phyloP scores from a whole-genome alignment of 495 filamentous ascomycete genomes.

The Terfezia claveryi region DNA sequence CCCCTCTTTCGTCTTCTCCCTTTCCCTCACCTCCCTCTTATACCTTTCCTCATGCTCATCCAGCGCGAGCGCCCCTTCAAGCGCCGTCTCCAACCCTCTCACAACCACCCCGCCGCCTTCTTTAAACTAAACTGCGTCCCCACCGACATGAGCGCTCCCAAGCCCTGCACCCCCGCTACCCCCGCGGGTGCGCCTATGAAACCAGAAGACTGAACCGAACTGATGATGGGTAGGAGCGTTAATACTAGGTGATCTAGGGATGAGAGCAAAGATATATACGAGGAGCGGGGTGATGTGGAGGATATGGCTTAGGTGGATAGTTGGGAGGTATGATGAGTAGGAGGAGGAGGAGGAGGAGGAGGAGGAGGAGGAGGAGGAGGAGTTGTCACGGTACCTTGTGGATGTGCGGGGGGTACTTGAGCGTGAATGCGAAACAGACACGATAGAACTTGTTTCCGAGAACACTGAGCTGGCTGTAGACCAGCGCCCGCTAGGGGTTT shows the following conservation, averaged over 20 bases:
- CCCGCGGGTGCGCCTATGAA: constrained; percentile 2
- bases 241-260: background rate
- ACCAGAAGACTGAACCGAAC: constrained; percentile 11
- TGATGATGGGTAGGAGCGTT: constrained; percentile 14
- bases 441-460: constrained; percentile 5
- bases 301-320: constrained; percentile 1
- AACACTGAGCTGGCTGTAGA: background rate
- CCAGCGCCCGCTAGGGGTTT: background rate
- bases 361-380: constrained; percentile 3
- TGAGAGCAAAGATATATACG: constrained; percentile 12
- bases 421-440: constrained; percentile 2
- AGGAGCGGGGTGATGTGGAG: constrained; percentile 5
- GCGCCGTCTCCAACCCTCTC: constrained; percentile 11
- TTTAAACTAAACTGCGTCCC: constrained; percentile 7
- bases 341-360: constrained; percentile 3
- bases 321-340: constrained; percentile 2
- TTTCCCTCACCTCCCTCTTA: background rate
- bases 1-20: background rate
- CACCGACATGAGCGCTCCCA: background rate
- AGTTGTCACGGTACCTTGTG: constrained; percentile 11
- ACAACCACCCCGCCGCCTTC: constrained; percentile 15
- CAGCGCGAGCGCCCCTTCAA: constrained; percentile 6
- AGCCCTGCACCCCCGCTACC: background rate
- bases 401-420: constrained; percentile 15
- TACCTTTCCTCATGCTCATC: background rate